Evolutionary conservation across 2,329 filamentous ascomycete genomes (phyloP).

Genomic region (Amauroascus niger): DNA sequence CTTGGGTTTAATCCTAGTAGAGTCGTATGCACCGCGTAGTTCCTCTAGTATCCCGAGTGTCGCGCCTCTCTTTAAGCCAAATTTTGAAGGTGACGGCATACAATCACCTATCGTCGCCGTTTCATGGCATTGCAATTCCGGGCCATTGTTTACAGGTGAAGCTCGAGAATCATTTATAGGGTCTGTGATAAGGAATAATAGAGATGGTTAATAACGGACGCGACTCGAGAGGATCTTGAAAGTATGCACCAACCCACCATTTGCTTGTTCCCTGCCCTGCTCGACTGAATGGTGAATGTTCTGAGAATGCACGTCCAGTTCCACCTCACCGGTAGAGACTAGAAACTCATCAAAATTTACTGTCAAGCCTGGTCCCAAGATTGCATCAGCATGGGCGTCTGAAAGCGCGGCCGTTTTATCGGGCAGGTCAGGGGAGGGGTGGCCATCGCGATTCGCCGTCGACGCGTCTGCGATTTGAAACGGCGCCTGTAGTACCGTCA

Average conservation of each 20-base stretch:
- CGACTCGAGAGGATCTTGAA: background rate
- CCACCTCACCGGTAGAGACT: conserved; percentile 24
- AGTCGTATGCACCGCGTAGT: background rate
- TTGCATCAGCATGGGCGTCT: background rate
- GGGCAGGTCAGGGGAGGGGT: background rate
- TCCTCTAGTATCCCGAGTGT: conserved; percentile 16
- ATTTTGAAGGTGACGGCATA: background rate
- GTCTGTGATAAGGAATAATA: background rate
- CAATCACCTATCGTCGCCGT: background rate
- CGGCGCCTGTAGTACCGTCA: background rate
- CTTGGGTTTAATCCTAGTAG: conserved; percentile 3
- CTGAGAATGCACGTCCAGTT: conserved; percentile 22
- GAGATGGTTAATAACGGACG: background rate
- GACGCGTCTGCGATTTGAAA: background rate
- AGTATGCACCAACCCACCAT: background rate
- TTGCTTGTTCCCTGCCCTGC: conserved; percentile 25
- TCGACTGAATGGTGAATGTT: conserved; percentile 26
- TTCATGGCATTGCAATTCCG: background rate
- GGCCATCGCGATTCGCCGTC: background rate
- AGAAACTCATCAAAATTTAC: conserved; percentile 34
- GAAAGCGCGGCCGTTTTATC: too few relatives aligned
- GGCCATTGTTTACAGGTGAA: background rate
- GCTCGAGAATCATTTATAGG: background rate
- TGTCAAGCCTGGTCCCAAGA: conserved; percentile 19
- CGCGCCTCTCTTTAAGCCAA: conserved; percentile 17